phyloP scores from a whole-genome alignment of 495 filamentous ascomycete species.

The Lepraria neglecta region DNA sequence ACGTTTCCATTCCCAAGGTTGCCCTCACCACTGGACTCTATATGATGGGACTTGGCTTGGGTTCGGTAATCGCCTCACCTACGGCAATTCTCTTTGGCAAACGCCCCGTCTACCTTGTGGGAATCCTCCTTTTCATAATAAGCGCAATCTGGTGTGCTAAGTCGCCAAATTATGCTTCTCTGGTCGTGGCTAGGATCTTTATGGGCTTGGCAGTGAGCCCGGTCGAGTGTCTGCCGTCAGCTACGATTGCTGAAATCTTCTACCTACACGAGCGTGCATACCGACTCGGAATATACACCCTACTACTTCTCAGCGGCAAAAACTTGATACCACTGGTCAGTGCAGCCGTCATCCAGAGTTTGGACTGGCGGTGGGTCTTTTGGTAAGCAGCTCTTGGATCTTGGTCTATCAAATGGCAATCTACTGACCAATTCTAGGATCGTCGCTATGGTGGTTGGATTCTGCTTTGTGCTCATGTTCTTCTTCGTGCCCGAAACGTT shows the following conservation, averaged over 20 bases:
- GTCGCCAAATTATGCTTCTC: constrained; percentile 70
- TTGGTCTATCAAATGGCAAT: neutral
- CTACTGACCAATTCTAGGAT: constrained; percentile 50
- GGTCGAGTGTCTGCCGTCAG: constrained; percentile 90
- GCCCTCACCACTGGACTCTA: constrained; percentile 89
- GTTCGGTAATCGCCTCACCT: constrained; percentile 75
- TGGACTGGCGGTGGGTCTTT: constrained; percentile 90
- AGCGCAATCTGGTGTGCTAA: constrained; percentile 82
- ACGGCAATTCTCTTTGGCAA: constrained; percentile 91
- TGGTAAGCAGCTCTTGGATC: constrained; percentile 48
- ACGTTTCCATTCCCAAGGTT: constrained; percentile 65
- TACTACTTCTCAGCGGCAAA: constrained; percentile 85
- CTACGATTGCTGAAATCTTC: constrained; percentile 94
- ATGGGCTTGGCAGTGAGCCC: constrained; percentile 84
- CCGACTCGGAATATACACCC: constrained; percentile 90
- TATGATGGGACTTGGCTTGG: constrained; percentile 90
- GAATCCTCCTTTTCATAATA: constrained; percentile 66
- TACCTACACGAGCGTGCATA: constrained; percentile 93
- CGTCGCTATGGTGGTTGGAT: constrained; percentile 76
- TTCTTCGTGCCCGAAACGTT: constrained; percentile 95
- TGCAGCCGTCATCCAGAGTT: constrained; percentile 70
- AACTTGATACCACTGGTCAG: constrained; percentile 85
- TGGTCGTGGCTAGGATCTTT: constrained; percentile 77
- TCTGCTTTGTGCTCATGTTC: constrained; percentile 68
- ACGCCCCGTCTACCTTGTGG: constrained; percentile 80